Evolutionary conservation across 2,329 filamentous ascomycete species (phyloP), one percentile per base, ranked within the genome.

Genomic region (Colletotrichum godetiae): DNA sequence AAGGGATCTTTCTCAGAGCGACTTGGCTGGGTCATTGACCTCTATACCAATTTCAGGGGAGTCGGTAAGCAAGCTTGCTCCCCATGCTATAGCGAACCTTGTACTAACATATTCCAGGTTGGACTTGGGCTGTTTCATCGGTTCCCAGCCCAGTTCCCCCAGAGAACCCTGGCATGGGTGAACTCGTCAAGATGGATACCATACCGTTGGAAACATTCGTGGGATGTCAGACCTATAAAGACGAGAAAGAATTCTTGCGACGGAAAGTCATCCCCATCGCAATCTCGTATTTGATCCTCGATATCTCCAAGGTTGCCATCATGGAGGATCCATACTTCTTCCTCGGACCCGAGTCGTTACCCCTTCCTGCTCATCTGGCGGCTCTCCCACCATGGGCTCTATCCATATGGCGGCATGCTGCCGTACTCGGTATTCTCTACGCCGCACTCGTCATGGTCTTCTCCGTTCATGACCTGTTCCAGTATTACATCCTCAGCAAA

Each of bases 241-340:
- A 85, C 5, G 82, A 84, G 46, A 76, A 76, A 27, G 78, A 83
- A 3, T 87, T 92, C 56, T 69, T 92, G 53, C 80, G 81, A 68
- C 76, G 78, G 19, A 86, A 86, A 31, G 72, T 91, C 12, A 69
- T 81, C 10, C 84, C 79, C 6, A 82, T 92, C n/a, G 67, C 89
- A 2, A 68, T 88, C 49, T 85, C 86, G 75, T 97, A 94, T 79
- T 75, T 97, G 13, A 74, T 89, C 8, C 84, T 98, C 10, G 96
- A 98, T 81, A 71, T 91, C 7, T 81, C 94, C 65, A 93, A 93
- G 78, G 87, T 91, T 1, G 75, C 91, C 74, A 92, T 94, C 84
- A 91, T 92, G 76, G 88, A 90, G 66, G 96, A 98, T 78, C 92
- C 93, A 0, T 97, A 96, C 84, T 97, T 95, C 82, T 78, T 91